phyloP scores from a whole-genome alignment of 345 rosid species.

The Aethionema arabicum region DNA sequence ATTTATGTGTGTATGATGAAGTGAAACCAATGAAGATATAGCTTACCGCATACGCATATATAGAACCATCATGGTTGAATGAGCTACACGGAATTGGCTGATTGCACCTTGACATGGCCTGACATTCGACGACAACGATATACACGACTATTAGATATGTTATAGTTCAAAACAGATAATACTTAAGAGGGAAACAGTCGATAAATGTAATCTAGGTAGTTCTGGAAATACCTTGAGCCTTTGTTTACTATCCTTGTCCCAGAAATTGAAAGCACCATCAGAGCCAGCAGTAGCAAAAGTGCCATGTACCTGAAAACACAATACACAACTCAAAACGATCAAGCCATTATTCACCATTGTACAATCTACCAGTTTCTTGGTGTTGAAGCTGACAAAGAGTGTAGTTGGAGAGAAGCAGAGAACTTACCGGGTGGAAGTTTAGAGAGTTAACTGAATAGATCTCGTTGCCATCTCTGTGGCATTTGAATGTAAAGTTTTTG shows the following conservation, averaged over 20 bases:
- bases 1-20: background rate
- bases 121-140: slow-evolving; percentile 27
- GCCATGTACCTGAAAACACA: slow-evolving; percentile 65
- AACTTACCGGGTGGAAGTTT: slow-evolving; percentile 94
- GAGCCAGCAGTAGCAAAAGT: slow-evolving; percentile 99
- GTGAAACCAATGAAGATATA: background rate
- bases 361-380: slow-evolving; percentile 12
- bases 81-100: slow-evolving; percentile 89
- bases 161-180: background rate
- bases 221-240: slow-evolving; percentile 74
- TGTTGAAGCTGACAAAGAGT: slow-evolving; percentile 6
- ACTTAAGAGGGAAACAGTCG: too few relatives aligned
- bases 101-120: slow-evolving; percentile 92
- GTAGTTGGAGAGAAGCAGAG: background rate
- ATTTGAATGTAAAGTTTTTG: slow-evolving; percentile 95
- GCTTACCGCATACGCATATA: slow-evolving; percentile 85
- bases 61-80: slow-evolving; percentile 91
- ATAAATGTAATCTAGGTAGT: background rate
- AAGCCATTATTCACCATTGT: background rate
- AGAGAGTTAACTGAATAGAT: slow-evolving; percentile 91
- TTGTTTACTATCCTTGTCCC: slow-evolving; percentile 99
- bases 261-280: slow-evolving; percentile 94
- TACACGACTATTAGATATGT: background rate
- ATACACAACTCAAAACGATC: slow-evolving; percentile 16
- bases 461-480: slow-evolving; percentile 91